Conservation (phyloP, 352 stramenopile genomes). For the Globisporangium uncinulatum region DNA sequence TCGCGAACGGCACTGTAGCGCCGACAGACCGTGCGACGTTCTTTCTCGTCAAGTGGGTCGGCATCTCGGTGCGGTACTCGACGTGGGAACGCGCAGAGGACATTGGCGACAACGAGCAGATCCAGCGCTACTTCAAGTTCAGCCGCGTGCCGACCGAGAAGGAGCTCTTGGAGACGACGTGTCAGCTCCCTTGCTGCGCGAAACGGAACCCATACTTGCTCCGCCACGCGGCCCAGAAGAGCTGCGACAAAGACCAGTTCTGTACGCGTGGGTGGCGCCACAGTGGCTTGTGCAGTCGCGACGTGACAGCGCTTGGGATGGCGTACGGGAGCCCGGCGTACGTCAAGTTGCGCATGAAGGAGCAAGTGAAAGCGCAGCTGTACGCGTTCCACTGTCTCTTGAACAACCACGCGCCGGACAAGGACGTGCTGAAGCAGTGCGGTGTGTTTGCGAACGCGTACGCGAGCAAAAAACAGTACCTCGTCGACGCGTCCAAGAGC, state of each 20-base stretch:
- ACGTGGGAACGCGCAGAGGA: conserved; percentile 87
- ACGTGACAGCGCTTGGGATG: conserved; percentile 62
- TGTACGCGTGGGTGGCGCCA: conserved; percentile 76
- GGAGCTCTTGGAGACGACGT: conserved; percentile 78
- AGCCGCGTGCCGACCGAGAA: conserved; percentile 77
- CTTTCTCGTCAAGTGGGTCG: conserved; percentile 87
- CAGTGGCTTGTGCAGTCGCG: conserved; percentile 70
- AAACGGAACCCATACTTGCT: conserved; percentile 68
- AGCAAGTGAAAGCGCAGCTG: conserved; percentile 84
- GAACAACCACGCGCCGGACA: conserved; percentile 84
- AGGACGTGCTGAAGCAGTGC: conserved; percentile 84
- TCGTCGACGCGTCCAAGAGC: conserved; percentile 31
- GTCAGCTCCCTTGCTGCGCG: conserved; percentile 79
- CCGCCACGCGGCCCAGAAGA: conserved; percentile 34
- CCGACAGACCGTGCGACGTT: conserved; percentile 49
- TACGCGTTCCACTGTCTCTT: conserved; percentile 86
- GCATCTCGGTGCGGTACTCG: conserved; percentile 78
- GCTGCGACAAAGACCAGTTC: conserved; percentile 79
- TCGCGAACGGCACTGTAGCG: conserved; percentile 4
- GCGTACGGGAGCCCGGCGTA: conserved; percentile 65
- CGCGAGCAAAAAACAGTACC: conserved; percentile 65
- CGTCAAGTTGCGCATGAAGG: conserved; percentile 65
- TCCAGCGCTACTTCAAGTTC: conserved; percentile 88
- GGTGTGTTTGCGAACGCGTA: conserved; percentile 78
- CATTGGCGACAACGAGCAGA: conserved; percentile 86